These are phyloP conservation scores for Pseudogymnoascus verrucosus DNA, from an alignment of 2,329 filamentous ascomycete genomes.

Conservation along the genomic window DNA sequence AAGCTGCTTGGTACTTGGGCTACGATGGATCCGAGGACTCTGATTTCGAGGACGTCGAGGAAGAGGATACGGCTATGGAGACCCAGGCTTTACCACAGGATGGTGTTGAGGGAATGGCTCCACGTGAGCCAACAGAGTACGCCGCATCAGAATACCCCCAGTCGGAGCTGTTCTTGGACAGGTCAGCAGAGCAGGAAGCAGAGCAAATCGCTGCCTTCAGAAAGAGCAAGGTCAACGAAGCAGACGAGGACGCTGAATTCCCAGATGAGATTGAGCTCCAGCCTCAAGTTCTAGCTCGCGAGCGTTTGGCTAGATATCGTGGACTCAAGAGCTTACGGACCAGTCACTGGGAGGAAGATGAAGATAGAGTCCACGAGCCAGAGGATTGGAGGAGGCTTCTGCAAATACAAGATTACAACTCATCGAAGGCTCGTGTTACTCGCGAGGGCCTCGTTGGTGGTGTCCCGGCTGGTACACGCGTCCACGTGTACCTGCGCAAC, in stretches of 20 bases:
- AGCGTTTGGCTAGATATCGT: constrained; percentile 78
- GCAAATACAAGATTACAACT: constrained; percentile 82
- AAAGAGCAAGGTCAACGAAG: constrained; percentile 67
- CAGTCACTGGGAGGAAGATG: constrained; percentile 80
- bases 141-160: constrained; percentile 85
- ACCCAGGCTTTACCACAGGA: constrained; percentile 67
- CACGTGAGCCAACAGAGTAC: constrained; percentile 63
- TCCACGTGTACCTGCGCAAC: constrained; percentile 65
- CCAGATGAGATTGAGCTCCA: constrained; percentile 95
- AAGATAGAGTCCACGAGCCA: constrained; percentile 80
- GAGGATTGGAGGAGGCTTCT: constrained; percentile 83
- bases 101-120: constrained; percentile 63
- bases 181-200: constrained; percentile 71
- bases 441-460: constrained; percentile 86
- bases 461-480: constrained; percentile 73
- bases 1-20: constrained; percentile 86
- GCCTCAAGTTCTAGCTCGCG: constrained; percentile 75
- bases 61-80: constrained; percentile 45
- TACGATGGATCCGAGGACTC: constrained; percentile 70
- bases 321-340: constrained; percentile 86
- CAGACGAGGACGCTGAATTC: constrained; percentile 86
- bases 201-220: constrained; percentile 77
- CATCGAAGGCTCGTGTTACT: constrained; percentile 65
- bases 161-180: constrained; percentile 80
- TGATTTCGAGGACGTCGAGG: constrained; percentile 66